Evolutionary conservation across 2,329 filamentous ascomycete species (phyloP).

Genomic region (Rasamsonia emersonii): DNA sequence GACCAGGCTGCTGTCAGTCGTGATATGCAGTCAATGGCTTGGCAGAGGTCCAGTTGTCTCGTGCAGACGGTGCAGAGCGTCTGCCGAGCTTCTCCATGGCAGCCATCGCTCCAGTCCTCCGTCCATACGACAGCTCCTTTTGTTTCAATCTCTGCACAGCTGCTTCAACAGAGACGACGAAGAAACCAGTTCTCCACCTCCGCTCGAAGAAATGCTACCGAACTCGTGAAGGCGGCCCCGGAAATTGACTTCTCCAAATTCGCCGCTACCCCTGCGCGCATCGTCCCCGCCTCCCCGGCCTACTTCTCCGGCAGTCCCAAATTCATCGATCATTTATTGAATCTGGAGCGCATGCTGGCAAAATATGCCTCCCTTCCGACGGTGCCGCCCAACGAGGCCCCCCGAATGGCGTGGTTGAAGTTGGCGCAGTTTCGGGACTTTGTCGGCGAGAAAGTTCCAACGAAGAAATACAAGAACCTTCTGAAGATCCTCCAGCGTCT

Average conservation of each 20-base stretch:
- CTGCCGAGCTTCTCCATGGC: slow-evolving; percentile 24
- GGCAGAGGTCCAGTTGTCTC: slow-evolving; percentile 27
- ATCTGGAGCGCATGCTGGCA: slow-evolving; percentile 61
- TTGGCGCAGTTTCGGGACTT: slow-evolving; percentile 65
- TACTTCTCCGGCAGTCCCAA: slow-evolving; percentile 83
- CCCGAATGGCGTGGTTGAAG: slow-evolving; percentile 72
- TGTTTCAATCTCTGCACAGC: slow-evolving; percentile 9
- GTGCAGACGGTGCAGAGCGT: slow-evolving; percentile 26
- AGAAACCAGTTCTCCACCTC: slow-evolving; percentile 12
- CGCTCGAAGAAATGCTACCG: slow-evolving; percentile 22
- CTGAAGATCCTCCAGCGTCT: slow-evolving; percentile 67
- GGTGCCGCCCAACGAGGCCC: slow-evolving; percentile 55
- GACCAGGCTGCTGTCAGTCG: slow-evolving; percentile 10
- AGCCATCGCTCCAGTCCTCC: slow-evolving; percentile 35
- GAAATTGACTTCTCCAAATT: slow-evolving; percentile 25
- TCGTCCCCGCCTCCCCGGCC: slow-evolving; percentile 78
- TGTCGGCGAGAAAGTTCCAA: slow-evolving; percentile 63
- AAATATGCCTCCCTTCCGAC: slow-evolving; percentile 67
- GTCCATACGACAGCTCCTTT: slow-evolving; percentile 11
- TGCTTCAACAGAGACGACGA: slow-evolving; percentile 10
- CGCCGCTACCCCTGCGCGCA: slow-evolving; percentile 50
- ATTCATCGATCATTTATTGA: slow-evolving; percentile 78
- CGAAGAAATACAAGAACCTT: slow-evolving; percentile 69
- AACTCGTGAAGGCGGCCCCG: slow-evolving; percentile 20
- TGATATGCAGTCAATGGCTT: slow-evolving; percentile 24